Percentiles rank a stretch among this genome's conserved stretches.
These are phyloP conservation scores for Phaseolus coccineus DNA, from an alignment of 331 rosid genomes.

Conservation along the genomic window DNA sequence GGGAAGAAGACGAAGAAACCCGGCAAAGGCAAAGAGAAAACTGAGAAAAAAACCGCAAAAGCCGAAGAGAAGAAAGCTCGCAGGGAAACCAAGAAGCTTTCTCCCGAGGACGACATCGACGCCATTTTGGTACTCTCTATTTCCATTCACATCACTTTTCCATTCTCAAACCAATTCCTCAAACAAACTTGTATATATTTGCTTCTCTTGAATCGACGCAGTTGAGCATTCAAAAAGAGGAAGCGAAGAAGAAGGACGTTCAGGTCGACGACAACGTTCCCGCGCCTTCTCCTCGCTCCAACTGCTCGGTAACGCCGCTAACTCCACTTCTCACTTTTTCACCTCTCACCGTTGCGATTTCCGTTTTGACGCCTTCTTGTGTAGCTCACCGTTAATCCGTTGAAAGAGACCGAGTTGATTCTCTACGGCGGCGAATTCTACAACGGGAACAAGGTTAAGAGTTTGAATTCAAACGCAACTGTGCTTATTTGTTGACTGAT, in stretches of 20 bases:
- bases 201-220: conserved; percentile 24
- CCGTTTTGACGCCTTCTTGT: conserved; percentile 10
- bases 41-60: conserved; percentile 84
- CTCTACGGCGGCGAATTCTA: conserved; percentile 97
- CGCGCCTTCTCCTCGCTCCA: conserved; percentile 93
- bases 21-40: conserved; percentile 96
- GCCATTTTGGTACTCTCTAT: conserved; percentile 72
- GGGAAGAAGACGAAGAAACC: conserved; percentile 96
- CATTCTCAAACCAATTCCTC: not conserved
- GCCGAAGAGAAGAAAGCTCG: conserved; percentile 92
- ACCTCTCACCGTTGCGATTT: not conserved
- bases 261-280: conserved; percentile 91
- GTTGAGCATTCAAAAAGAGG: conserved; percentile 90
- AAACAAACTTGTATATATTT: not conserved
- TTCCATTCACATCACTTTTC: not conserved
- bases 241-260: conserved; percentile 94
- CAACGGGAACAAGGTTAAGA: conserved; percentile 90
- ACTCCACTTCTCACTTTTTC: not conserved
- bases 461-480: not conserved
- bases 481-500: not conserved
- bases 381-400: conserved; percentile 89
- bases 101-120: conserved; percentile 97
- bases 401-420: conserved; percentile 90
- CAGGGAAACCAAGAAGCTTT: conserved; percentile 84
- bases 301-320: conserved; percentile 70